Conservation (phyloP, 2,329 filamentous ascomycete species). For the Endocalyx cinctus region DNA sequence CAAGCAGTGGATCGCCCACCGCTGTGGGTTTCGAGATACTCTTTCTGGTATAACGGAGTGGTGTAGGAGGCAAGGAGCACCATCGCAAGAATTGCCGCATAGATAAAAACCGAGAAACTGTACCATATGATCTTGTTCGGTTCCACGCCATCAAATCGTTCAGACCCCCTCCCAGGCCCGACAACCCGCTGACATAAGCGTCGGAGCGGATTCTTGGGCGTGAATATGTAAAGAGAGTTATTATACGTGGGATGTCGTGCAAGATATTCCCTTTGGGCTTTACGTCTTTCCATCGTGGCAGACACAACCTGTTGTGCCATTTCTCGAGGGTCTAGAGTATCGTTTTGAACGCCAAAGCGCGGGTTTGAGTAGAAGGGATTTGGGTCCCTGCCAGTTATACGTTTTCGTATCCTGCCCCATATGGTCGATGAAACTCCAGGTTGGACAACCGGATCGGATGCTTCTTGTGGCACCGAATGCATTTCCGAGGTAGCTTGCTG, state of each 20-base stretch:
- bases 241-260: conserved; percentile 86
- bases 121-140: conserved; percentile 92
- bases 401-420: conserved; percentile 56
- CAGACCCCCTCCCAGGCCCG: conserved; percentile 79
- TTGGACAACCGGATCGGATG: conserved; percentile 40
- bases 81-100: conserved; percentile 93
- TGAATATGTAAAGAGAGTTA: conserved; percentile 83
- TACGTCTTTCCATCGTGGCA: conserved; percentile 76
- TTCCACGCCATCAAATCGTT: conserved; percentile 83
- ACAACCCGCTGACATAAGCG: conserved; percentile 84
- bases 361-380: conserved; percentile 90
- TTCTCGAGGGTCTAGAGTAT: conserved; percentile 75
- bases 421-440: conserved; percentile 55
- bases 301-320: conserved; percentile 90
- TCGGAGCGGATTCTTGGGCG: conserved; percentile 70
- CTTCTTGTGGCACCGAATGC: conserved; percentile 29
- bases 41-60: conserved; percentile 87
- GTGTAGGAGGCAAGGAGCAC: conserved; percentile 93
- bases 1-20: conserved; percentile 64
- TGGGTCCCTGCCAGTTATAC: conserved; percentile 64
- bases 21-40: conserved; percentile 62
- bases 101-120: conserved; percentile 87
- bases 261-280: conserved; percentile 87
- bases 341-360: conserved; percentile 66
- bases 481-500: conserved; percentile 34